phyloP scores from a whole-genome alignment of 345 rosid species.

The Carallia brachiata region DNA sequence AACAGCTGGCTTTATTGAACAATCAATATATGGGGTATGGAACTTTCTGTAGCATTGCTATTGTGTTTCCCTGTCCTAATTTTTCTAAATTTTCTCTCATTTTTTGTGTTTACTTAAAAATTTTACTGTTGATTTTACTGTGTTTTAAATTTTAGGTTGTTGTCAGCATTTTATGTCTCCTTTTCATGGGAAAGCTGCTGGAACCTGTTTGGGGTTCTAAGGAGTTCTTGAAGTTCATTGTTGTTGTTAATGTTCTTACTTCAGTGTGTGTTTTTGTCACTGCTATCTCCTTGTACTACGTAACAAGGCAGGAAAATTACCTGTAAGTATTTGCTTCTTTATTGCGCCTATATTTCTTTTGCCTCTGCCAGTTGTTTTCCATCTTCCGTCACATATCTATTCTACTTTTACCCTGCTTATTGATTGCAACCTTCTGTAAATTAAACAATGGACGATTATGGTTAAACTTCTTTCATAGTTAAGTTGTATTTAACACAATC shows the following conservation, averaged over 20 bases:
- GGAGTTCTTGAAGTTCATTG: constrained; percentile 94
- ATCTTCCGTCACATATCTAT: neutral
- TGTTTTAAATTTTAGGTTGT: constrained; percentile 45
- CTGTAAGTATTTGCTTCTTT: constrained; percentile 57
- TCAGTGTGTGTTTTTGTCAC: constrained; percentile 80
- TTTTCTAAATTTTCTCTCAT: constrained; percentile 3
- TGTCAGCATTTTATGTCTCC: constrained; percentile 70
- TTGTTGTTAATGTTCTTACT: constrained; percentile 73
- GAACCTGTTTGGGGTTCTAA: constrained; percentile 97
- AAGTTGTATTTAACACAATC: neutral
- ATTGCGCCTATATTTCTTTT: constrained; percentile 1
- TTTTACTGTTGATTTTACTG: constrained; percentile 8
- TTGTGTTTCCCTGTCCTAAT: constrained; percentile 1
- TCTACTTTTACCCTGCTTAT: too few species aligned
- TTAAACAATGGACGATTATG: too few species aligned
- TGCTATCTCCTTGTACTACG: constrained; percentile 85
- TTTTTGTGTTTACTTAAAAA: constrained; percentile 7
- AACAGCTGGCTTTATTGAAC: constrained; percentile 89
- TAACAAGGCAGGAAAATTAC: constrained; percentile 66
- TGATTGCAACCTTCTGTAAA: too few species aligned
- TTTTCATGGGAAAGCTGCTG: constrained; percentile 85
- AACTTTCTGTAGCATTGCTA: constrained; percentile 1
- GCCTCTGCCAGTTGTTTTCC: neutral
- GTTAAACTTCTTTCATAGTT: too few species aligned
- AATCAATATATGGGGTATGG: constrained; percentile 80